Percentiles rank a stretch among this genome's conserved stretches.
Conservation (phyloP, 495 filamentous ascomycete genomes). For the Astrothelium macrocarpum region DNA sequence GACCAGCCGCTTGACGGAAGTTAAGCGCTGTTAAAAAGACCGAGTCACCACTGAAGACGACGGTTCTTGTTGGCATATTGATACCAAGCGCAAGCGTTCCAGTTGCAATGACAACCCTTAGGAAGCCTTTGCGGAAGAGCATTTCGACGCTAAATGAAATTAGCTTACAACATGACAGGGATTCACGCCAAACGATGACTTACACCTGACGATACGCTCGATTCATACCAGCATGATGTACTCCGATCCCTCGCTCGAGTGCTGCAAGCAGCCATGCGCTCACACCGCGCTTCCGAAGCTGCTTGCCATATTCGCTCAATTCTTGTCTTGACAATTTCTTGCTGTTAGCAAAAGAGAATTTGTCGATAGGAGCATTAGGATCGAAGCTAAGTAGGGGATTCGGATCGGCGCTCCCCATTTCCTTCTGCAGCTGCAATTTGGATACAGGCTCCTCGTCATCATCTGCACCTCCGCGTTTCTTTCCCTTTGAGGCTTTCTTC, state of each 20-base stretch:
- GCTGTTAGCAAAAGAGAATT: conserved; percentile 56
- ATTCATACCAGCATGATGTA: conserved; percentile 74
- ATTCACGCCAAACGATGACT: no score
- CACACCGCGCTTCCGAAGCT: conserved; percentile 36
- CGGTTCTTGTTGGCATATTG: conserved; percentile 79
- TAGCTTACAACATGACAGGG: conserved; percentile 13
- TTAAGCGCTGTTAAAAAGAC: conserved; percentile 63
- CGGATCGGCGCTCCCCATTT: conserved; percentile 44
- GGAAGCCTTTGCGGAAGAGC: conserved; percentile 62
- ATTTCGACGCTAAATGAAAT: conserved; percentile 43
- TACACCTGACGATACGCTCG: conserved; percentile 56
- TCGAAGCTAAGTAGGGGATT: conserved; percentile 53
- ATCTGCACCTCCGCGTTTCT: conserved; percentile 31
- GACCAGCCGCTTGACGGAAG: conserved; percentile 65
- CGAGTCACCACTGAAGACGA: conserved; percentile 65
- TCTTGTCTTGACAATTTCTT: conserved; percentile 32
- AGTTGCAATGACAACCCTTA: conserved; percentile 66
- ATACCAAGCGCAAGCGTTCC: conserved; percentile 69
- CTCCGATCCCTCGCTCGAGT: conserved; percentile 55
- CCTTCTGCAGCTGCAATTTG: conserved; percentile 43
- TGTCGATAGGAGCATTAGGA: conserved; percentile 49
- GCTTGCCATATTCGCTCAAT: conserved; percentile 45
- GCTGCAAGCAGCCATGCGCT: conserved; percentile 42
- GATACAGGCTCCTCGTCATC: conserved; percentile 38
- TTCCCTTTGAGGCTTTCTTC: conserved; percentile 30